A percentile compares a stretch with the other conserved stretches of the same genome.
phyloP scores from a whole-genome alignment of 352 stramenopile genomes.

The Phytophthora agathidicida region DNA sequence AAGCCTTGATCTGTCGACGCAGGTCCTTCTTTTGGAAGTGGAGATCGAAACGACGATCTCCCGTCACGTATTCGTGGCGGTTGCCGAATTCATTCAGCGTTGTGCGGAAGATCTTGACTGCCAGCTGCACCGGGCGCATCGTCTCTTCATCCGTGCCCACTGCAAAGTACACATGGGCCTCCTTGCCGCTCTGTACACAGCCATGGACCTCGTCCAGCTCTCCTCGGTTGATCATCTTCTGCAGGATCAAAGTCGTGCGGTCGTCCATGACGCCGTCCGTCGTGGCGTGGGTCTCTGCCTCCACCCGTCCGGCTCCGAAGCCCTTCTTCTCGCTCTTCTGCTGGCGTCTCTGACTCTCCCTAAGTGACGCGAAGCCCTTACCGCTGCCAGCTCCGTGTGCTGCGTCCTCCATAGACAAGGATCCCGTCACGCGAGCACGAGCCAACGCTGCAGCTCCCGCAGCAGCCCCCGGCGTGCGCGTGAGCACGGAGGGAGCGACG shows the following conservation, averaged over 20 bases:
- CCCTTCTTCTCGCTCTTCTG: conserved; percentile 70
- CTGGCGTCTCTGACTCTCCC: conserved; percentile 55
- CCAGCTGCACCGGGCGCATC: conserved; percentile 43
- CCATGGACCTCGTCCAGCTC: conserved; percentile 77
- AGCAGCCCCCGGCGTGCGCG: conserved; percentile 23
- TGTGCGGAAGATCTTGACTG: conserved; percentile 87
- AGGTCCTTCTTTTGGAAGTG: conserved; percentile 77
- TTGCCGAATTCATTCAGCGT: conserved; percentile 87
- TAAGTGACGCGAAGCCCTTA: conserved; percentile 62
- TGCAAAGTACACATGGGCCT: conserved; percentile 83
- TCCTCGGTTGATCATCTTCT: conserved; percentile 78
- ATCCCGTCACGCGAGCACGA: conserved; percentile 29
- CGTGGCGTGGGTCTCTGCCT: conserved; percentile 59
- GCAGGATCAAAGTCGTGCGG: conserved; percentile 68
- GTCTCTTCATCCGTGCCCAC: conserved; percentile 56
- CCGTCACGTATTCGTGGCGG: conserved; percentile 83
- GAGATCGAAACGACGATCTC: conserved; percentile 77
- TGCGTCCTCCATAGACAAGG: conserved; percentile 48
- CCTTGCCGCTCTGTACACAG: conserved; percentile 82
- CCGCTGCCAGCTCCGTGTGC: conserved; percentile 40
- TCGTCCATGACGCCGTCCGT: conserved; percentile 81
- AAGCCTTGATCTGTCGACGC: conserved; percentile 70
- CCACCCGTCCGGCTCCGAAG: conserved; percentile 49
- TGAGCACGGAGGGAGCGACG: conserved; percentile 21
- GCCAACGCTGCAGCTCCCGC: conserved; percentile 24